phyloP scores from a whole-genome alignment of 306 rosid species.

The Corylus americana region DNA sequence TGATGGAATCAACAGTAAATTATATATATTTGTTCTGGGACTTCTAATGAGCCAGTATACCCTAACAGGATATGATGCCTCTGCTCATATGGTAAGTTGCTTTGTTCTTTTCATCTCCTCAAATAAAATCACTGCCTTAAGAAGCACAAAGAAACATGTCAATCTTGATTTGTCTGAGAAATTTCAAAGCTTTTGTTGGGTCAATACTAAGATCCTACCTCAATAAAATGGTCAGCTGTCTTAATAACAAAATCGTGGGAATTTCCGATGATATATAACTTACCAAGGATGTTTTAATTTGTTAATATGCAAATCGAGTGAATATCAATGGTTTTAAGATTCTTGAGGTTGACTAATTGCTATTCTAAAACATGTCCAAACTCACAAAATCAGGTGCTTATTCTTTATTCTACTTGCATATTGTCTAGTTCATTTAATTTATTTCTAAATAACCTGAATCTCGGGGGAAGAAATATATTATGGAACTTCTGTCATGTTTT shows the following conservation, averaged over 20 bases:
- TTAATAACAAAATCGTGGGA: neutral
- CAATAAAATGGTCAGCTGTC: neutral
- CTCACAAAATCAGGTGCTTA: neutral
- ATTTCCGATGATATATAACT: neutral
- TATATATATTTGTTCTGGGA: constrained; percentile 85
- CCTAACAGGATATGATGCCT: constrained; percentile 87
- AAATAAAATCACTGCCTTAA: constrained; percentile 15
- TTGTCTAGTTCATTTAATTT: neutral
- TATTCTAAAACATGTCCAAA: neutral
- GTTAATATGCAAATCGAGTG: neutral
- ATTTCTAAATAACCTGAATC: neutral
- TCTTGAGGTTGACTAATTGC: neutral
- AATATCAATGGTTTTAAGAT: neutral
- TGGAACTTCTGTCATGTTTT: neutral
- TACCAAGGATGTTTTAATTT: neutral
- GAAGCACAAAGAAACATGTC: constrained; percentile 10
- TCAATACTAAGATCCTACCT: neutral
- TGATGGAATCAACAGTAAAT: constrained; percentile 61
- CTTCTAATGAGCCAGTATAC: constrained; percentile 95
- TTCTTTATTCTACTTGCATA: neutral
- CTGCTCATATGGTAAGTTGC: constrained; percentile 88
- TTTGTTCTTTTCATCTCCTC: constrained; percentile 9
- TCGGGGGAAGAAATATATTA: neutral
- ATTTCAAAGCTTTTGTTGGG: neutral
- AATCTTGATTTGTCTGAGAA: constrained; percentile 8